Conservation (phyloP, 75 land plant genomes). For the Picea sitchensis region DNA sequence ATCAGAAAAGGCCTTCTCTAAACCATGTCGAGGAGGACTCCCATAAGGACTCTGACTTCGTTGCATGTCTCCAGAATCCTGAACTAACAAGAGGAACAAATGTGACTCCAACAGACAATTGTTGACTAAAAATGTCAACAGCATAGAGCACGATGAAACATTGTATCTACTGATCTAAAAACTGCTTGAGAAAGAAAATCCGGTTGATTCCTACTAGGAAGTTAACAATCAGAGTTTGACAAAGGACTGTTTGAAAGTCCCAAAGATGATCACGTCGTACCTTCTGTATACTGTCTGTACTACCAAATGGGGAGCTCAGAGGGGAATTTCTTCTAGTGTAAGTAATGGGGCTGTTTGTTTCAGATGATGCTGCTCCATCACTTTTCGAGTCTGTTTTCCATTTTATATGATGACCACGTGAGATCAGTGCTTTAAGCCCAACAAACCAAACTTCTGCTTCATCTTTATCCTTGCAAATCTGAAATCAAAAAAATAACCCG, state of each 20-base stretch:
- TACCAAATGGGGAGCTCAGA: slow-evolving; percentile 81
- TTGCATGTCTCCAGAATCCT: slow-evolving; percentile 59
- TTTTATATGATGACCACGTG: slow-evolving; percentile 68
- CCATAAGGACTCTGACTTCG: slow-evolving; percentile 56
- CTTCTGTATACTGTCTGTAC: slow-evolving; percentile 77
- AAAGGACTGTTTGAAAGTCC: not conserved
- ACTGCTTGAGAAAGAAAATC: not conserved
- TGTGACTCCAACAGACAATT: not conserved
- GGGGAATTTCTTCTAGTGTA: slow-evolving; percentile 78
- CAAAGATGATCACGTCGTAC: slow-evolving; percentile 18
- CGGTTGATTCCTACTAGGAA: not conserved
- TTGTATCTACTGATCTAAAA: not conserved
- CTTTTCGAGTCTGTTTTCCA: slow-evolving; percentile 79
- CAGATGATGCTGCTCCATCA: slow-evolving; percentile 74
- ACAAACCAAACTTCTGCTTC: slow-evolving; percentile 99
- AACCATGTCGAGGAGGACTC: slow-evolving; percentile 68
- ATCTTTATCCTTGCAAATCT: slow-evolving; percentile 99
- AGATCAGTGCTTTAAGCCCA: slow-evolving; percentile 84
- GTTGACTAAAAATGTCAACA: slow-evolving; percentile 1
- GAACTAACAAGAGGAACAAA: slow-evolving; percentile 6
- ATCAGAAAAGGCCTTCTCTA: slow-evolving; percentile 65
- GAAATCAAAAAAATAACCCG: slow-evolving; percentile 7
- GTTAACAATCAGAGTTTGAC: not conserved
- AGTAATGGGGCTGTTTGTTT: slow-evolving; percentile 79
- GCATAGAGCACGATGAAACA: not conserved